phyloP scores from a whole-genome alignment of 2,329 filamentous ascomycete genomes.

The Corynespora cassiicola region DNA sequence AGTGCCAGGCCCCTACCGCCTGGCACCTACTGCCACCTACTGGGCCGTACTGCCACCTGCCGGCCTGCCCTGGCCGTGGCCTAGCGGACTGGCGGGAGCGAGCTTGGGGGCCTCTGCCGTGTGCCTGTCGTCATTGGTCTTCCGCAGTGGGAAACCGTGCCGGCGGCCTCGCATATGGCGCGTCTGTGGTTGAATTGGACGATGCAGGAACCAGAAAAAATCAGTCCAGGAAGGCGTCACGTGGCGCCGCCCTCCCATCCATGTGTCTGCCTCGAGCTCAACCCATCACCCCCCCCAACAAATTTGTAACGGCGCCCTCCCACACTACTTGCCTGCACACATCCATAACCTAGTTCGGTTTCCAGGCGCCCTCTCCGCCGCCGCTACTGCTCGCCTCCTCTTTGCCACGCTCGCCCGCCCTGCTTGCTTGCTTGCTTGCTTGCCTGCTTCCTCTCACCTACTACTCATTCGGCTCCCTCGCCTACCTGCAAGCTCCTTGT shows the following conservation, averaged over 20 bases:
- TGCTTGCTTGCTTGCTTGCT: not conserved
- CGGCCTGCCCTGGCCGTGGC: too few species aligned
- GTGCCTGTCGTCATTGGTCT: slow-evolving; percentile 2
- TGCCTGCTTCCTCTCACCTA: not conserved
- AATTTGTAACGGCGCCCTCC: slow-evolving; percentile 1
- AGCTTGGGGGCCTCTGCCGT: not conserved
- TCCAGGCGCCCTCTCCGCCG: not conserved
- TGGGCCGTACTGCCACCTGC: too few species aligned
- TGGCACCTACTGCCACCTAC: too few species aligned
- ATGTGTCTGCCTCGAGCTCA: not conserved
- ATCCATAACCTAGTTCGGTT: not conserved
- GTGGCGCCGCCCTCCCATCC: not conserved
- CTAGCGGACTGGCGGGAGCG: slow-evolving; percentile 1
- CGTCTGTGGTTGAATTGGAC: slow-evolving; percentile 2
- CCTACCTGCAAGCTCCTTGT: not conserved
- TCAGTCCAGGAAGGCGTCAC: not conserved
- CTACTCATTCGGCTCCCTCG: not conserved
- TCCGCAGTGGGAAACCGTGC: too few species aligned
- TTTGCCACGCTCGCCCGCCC: not conserved
- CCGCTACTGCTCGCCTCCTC: too few species aligned
- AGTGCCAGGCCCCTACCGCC: not conserved
- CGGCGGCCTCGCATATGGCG: not conserved
- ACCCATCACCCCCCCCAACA: slow-evolving; percentile 8
- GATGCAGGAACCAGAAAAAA: slow-evolving; percentile 7
- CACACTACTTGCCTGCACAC: not conserved